These are phyloP conservation scores for Hymenoscyphus salicellus DNA, from an alignment of 2,329 filamentous ascomycete genomes.

Conservation along the genomic window DNA sequence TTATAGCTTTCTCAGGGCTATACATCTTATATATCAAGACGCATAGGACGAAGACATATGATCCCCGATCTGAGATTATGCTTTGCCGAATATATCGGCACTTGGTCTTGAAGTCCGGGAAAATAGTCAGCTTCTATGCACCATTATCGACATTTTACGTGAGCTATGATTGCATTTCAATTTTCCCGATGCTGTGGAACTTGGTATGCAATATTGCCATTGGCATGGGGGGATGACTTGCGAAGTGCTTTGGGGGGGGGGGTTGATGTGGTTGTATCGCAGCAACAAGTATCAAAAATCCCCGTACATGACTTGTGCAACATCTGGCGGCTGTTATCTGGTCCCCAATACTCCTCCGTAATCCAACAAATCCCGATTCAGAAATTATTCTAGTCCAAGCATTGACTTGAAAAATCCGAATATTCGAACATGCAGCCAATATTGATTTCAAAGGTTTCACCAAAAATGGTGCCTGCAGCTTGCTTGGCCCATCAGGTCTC, in stretches of 20 bases:
- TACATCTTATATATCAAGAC: too few relatives aligned
- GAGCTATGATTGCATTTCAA: neutral
- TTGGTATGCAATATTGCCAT: neutral
- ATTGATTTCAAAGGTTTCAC: neutral
- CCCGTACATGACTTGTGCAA: neutral
- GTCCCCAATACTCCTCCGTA: too few relatives aligned
- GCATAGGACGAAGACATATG: too few relatives aligned
- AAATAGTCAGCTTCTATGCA: neutral
- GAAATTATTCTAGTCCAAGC: neutral
- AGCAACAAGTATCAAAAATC: neutral
- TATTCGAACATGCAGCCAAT: neutral
- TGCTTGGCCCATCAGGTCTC: too few relatives aligned
- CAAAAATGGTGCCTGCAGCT: neutral
- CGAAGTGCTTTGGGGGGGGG: too few relatives aligned
- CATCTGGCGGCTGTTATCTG: neutral
- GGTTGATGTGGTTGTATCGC: neutral
- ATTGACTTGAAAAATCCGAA: neutral
- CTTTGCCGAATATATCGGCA: neutral
- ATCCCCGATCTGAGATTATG: neutral
- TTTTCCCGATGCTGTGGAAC: slow-evolving; percentile 1
- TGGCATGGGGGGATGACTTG: neutral
- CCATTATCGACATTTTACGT: neutral
- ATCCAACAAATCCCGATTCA: too few relatives aligned
- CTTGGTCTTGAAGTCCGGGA: neutral
- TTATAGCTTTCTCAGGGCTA: too few relatives aligned